Evolutionary conservation across 2,329 filamentous ascomycete species (phyloP).

Genomic region (Aspergillus tubingensis): DNA sequence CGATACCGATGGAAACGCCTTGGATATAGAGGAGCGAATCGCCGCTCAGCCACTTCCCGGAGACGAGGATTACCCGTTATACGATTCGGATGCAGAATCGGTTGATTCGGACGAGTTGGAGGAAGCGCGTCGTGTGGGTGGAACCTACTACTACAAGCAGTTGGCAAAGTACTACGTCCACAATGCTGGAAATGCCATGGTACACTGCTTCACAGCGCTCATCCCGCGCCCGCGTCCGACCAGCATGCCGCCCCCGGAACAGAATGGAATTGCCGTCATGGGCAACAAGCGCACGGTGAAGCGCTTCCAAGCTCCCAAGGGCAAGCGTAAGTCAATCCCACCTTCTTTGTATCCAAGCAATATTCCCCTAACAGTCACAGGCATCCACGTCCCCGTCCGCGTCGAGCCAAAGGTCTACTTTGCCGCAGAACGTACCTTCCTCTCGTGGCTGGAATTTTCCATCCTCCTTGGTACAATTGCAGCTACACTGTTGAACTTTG

Average conservation of each 20-base stretch:
- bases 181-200: slow-evolving; percentile 48
- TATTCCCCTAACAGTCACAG: slow-evolving; percentile 44
- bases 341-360: background rate
- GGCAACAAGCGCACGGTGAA: slow-evolving; percentile 50
- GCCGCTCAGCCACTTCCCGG: slow-evolving; percentile 58
- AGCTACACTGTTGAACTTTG: slow-evolving; percentile 80
- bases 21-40: slow-evolving; percentile 85
- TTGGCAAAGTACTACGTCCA: slow-evolving; percentile 57
- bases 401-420: slow-evolving; percentile 99
- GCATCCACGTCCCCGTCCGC: slow-evolving; percentile 91
- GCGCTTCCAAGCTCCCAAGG: slow-evolving; percentile 61
- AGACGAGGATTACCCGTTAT: slow-evolving; percentile 77
- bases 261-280: slow-evolving; percentile 42
- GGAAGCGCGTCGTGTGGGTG: slow-evolving; percentile 74
- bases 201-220: slow-evolving; percentile 48
- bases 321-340: slow-evolving; percentile 48
- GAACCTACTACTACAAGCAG: slow-evolving; percentile 71
- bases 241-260: slow-evolving; percentile 39
- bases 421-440: slow-evolving; percentile 91
- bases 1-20: slow-evolving; percentile 48
- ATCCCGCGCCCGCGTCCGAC: slow-evolving; percentile 56
- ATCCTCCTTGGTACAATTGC: slow-evolving; percentile 91
- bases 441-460: slow-evolving; percentile 96
- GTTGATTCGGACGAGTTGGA: slow-evolving; percentile 74
- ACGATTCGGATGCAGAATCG: slow-evolving; percentile 86